Evolutionary conservation across 495 filamentous ascomycete species (phyloP).

Genomic region (Sordaria brevicollis): DNA sequence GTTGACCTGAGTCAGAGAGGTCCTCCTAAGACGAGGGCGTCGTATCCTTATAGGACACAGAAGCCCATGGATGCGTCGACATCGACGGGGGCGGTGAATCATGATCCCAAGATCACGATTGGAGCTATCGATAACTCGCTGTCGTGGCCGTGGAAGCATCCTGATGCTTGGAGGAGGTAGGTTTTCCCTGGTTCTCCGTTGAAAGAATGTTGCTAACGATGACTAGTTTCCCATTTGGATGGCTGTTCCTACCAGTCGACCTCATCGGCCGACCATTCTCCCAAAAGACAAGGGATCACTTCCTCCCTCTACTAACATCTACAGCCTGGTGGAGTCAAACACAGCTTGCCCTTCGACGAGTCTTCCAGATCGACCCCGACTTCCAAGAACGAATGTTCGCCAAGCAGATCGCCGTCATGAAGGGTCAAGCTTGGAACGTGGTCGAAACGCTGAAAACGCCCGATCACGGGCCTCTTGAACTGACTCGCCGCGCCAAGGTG

Average conservation of each 20-base stretch:
- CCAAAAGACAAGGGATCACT: slow-evolving; percentile 82
- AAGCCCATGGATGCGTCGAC: slow-evolving; percentile 75
- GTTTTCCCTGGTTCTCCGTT: neutral
- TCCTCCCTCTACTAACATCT: slow-evolving; percentile 85
- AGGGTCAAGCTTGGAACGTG: slow-evolving; percentile 98
- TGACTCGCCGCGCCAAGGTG: slow-evolving; percentile 80
- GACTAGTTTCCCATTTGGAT: slow-evolving; percentile 86
- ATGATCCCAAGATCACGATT: slow-evolving; percentile 57
- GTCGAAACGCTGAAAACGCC: slow-evolving; percentile 88
- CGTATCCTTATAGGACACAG: slow-evolving; percentile 64
- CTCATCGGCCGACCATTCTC: slow-evolving; percentile 95
- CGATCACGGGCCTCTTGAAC: slow-evolving; percentile 87
- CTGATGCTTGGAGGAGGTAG: slow-evolving; percentile 67
- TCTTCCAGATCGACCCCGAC: slow-evolving; percentile 86
- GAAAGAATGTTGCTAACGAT: neutral
- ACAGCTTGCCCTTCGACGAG: slow-evolving; percentile 66
- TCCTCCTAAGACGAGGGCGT: slow-evolving; percentile 34
- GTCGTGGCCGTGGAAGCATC: slow-evolving; percentile 99
- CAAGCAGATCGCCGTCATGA: slow-evolving; percentile 94
- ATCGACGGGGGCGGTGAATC: slow-evolving; percentile 42
- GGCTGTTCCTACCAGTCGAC: slow-evolving; percentile 94
- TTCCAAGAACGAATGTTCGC: slow-evolving; percentile 99
- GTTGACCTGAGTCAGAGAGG: slow-evolving; percentile 40
- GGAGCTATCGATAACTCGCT: slow-evolving; percentile 97
- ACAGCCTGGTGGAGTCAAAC: slow-evolving; percentile 96